Conservation (phyloP, 805 yeast genomes). For the Saturnispora mendoncae region DNA sequence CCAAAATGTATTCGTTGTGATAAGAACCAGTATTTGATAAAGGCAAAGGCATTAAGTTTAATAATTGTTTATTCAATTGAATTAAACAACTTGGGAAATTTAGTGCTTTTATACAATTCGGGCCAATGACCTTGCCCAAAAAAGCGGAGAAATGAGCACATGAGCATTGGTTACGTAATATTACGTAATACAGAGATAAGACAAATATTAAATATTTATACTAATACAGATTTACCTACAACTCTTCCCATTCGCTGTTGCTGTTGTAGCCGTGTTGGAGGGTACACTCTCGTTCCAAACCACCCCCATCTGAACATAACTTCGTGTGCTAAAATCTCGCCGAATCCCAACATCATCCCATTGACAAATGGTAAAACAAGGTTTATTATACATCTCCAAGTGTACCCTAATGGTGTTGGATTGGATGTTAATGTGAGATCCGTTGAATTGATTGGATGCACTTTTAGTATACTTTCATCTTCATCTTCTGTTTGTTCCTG, state of each 20-base stretch:
- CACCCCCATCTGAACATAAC: constrained; percentile 74
- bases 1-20: constrained; percentile 11
- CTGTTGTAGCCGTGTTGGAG: constrained; percentile 6
- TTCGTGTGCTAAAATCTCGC: constrained; percentile 91
- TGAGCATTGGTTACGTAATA: constrained; percentile 2
- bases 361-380: constrained; percentile 79
- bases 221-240: constrained; percentile 1
- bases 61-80: too few relatives aligned
- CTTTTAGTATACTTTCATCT: background rate
- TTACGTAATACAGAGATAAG: background rate
- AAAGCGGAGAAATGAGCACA: background rate
- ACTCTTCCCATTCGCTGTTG: background rate
- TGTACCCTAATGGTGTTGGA: constrained; percentile 16
- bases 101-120: constrained; percentile 2
- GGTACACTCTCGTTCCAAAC: constrained; percentile 56
- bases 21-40: background rate
- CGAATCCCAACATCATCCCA: constrained; percentile 93
- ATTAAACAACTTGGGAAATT: too few relatives aligned
- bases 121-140: constrained; percentile 5
- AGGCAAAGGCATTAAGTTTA: too few relatives aligned
- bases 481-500: background rate
- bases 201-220: background rate
- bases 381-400: constrained; percentile 57
- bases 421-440: background rate
- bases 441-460: background rate